Conservation (phyloP, 2,329 filamentous ascomycete species). For the Calonectria ilicicola region DNA sequence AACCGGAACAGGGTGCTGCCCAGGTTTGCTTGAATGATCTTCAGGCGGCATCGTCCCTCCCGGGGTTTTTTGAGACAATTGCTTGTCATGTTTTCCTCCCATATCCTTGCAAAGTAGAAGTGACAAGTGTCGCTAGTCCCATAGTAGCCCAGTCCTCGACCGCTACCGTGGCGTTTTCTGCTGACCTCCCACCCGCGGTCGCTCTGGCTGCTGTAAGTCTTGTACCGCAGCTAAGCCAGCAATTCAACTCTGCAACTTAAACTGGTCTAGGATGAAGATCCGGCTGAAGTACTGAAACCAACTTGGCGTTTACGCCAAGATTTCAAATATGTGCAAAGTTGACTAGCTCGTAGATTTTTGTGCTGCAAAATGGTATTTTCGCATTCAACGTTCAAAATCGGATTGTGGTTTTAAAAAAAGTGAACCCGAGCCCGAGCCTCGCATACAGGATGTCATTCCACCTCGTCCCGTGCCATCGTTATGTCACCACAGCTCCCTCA, state of each 20-base stretch:
- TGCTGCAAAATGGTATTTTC: background rate
- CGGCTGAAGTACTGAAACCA: background rate
- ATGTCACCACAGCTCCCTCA: constrained; percentile 11
- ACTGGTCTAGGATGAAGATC: background rate
- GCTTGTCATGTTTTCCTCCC: background rate
- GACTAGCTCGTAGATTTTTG: background rate
- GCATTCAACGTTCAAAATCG: background rate
- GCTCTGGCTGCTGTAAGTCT: background rate
- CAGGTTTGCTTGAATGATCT: background rate
- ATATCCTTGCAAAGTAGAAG: background rate
- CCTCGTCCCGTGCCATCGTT: constrained; percentile 13
- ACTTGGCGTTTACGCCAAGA: background rate
- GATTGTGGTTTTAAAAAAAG: background rate
- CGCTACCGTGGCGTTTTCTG: background rate
- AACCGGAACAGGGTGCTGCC: constrained; percentile 4
- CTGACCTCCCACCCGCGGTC: background rate
- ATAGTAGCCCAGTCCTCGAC: background rate
- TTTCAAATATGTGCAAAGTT: background rate
- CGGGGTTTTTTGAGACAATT: background rate
- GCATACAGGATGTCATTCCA: constrained; percentile 5
- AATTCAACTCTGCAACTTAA: background rate
- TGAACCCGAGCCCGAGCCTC: background rate
- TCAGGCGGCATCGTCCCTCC: background rate
- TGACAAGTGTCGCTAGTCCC: background rate
- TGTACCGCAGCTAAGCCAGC: background rate